Conservation (phyloP, 495 filamentous ascomycete genomes). For the Xylaria flabelliformis region DNA sequence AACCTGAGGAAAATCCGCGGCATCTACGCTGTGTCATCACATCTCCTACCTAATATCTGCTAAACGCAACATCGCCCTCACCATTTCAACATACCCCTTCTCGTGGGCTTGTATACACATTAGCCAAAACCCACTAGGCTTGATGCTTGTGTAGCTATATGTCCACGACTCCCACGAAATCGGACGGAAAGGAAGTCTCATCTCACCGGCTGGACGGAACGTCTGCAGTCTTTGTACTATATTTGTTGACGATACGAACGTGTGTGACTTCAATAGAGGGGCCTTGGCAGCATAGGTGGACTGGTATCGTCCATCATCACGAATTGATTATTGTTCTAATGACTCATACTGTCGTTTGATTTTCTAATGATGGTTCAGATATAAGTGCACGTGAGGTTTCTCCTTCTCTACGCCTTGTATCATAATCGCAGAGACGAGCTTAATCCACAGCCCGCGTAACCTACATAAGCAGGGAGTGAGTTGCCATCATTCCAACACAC, state of each 20-base stretch:
- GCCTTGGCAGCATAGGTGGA: slow-evolving; percentile 27
- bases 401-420: neutral
- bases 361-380: neutral
- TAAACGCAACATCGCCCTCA: neutral
- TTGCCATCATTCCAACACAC: neutral
- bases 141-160: neutral
- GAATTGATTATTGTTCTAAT: slow-evolving; percentile 30
- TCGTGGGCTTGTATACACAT: neutral
- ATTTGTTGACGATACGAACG: slow-evolving; percentile 23
- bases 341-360: neutral
- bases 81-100: neutral
- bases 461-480: too few species aligned
- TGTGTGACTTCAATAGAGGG: slow-evolving; percentile 20
- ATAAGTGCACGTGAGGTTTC: neutral
- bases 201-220: slow-evolving; percentile 19
- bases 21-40: slow-evolving; percentile 16
- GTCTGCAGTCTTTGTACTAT: slow-evolving; percentile 25
- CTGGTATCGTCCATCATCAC: slow-evolving; percentile 30
- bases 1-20: neutral
- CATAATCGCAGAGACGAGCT: too few species aligned
- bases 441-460: neutral
- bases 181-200: slow-evolving; percentile 24
- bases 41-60: slow-evolving; percentile 11
- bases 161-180: neutral
- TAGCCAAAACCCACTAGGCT: neutral